Evolutionary conservation across 2,329 filamentous ascomycete species (phyloP), one percentile per base, ranked within the genome.

Genomic region (Aspergillus sp.): DNA sequence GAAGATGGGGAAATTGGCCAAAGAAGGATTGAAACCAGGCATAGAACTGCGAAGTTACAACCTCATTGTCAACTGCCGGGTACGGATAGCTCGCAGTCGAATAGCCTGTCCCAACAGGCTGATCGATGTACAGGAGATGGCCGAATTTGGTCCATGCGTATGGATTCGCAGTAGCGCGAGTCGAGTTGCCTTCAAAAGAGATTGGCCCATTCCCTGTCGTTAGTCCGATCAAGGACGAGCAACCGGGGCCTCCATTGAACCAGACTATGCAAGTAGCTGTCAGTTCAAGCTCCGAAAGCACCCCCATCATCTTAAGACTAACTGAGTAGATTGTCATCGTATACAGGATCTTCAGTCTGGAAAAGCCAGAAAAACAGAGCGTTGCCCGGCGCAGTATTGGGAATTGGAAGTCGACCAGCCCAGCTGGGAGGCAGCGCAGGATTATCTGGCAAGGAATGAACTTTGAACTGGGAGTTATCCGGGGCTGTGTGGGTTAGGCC

Each of bases 351-450:
- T 59, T 78, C 74, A 19, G 74, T 57, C 55, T 75, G 62, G 57
- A 77, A 74, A 3, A 77, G 63, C 75, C 75, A 78, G 52, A 77
- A 78, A 58, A 78, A 78, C 17, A 77, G 62, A 11, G 70, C 61
- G 50, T 76, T 76, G 17, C 71, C 74, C 11, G 65, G 46, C 13
- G 68, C 54, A 7, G 62, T 61, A 7, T 67, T 69, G 3, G 73
- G 74, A 25, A 77, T 68, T 22, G 69, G 66, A 41, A 78, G 60
- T 31, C 71, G 69, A 25, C 75, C 74, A 61, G 76, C 73, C 76
- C 74, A 77, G 60, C 71, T 77, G 30, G 64, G 46, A 54, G 72
- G 72, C 31, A 77, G 57, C 25, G 63, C 28, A 22, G 71, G 69
- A 53, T 64, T 64, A 50, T 69, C 69, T 15, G 74, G 76, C 34